Evolutionary conservation across 208 protist genomes (phyloP).

Genomic region (Leishmania major): DNA sequence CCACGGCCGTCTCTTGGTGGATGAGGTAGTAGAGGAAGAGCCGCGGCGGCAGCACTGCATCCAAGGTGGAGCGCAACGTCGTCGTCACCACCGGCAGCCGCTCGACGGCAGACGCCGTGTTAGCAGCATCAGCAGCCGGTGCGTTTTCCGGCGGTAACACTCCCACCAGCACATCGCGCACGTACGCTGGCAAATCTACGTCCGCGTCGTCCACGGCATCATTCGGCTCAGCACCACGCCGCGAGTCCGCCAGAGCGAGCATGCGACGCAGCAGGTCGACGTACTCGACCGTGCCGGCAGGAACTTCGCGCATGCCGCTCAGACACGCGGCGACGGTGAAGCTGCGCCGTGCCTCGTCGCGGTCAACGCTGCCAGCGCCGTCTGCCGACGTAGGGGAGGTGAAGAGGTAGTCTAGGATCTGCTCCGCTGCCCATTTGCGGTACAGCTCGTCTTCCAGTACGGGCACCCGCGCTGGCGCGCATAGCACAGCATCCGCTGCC

Average conservation of each 20-base stretch:
- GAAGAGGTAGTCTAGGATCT: conserved; percentile 25
- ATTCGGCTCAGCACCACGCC: background rate
- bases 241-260: background rate
- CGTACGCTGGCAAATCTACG: conserved; percentile 24
- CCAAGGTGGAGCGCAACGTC: conserved; percentile 26
- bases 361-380: background rate
- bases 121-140: background rate
- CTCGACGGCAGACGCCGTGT: background rate
- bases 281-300: conserved; percentile 26
- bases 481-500: background rate
- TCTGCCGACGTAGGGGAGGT: background rate
- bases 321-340: conserved; percentile 25
- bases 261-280: conserved; percentile 13
- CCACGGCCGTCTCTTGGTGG: conserved; percentile 20
- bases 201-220: background rate
- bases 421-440: conserved; percentile 12
- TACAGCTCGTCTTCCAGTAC: conserved; percentile 14
- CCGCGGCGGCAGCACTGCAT: conserved; percentile 46
- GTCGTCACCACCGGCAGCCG: conserved; percentile 23
- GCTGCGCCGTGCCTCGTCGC: conserved; percentile 14
- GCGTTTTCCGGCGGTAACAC: background rate
- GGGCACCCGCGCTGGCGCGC: background rate
- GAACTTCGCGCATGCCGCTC: conserved; percentile 24
- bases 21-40: conserved; percentile 38
- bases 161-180: conserved; percentile 17